Evolutionary conservation across 192 early-diverging fungal genomes (phyloP).

Genomic region (Coemansia sp.): DNA sequence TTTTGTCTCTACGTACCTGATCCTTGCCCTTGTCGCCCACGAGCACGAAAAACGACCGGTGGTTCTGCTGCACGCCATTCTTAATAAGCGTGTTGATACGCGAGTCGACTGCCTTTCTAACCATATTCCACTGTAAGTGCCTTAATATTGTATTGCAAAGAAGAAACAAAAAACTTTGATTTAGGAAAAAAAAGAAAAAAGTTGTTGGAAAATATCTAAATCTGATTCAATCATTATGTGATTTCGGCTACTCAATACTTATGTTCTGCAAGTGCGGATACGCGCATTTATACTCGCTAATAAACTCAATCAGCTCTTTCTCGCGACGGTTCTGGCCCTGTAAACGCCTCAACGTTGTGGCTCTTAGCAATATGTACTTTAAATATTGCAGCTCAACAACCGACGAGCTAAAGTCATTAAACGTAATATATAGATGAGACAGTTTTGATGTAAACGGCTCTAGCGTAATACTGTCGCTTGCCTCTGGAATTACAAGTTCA

Average conservation of each 20-base stretch:
- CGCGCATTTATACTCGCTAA: background rate
- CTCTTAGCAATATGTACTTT: background rate
- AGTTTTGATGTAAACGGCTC: background rate
- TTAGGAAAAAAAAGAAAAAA: background rate
- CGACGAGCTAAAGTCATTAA: background rate
- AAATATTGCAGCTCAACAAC: background rate
- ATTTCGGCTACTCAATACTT: background rate
- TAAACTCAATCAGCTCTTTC: background rate
- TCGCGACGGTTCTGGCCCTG: background rate
- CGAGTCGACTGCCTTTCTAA: slow-evolving; percentile 87
- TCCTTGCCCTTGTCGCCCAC: slow-evolving; percentile 93
- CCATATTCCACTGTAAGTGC: slow-evolving; percentile 52
- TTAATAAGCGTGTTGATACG: slow-evolving; percentile 90
- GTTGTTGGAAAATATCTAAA: background rate
- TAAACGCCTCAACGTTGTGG: background rate
- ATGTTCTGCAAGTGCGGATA: background rate
- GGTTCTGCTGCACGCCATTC: slow-evolving; percentile 87
- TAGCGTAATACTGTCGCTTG: background rate
- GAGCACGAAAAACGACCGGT: slow-evolving; percentile 93
- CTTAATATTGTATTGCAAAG: background rate
- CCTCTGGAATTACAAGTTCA: background rate
- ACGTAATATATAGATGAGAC: background rate
- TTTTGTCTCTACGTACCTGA: slow-evolving; percentile 55
- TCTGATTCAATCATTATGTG: background rate
- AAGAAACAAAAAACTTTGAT: slow-evolving; percentile 1